Base-by-base conservation (phyloP, 805 yeast genomes). In the Metschnikowia amazonensis region DNA sequence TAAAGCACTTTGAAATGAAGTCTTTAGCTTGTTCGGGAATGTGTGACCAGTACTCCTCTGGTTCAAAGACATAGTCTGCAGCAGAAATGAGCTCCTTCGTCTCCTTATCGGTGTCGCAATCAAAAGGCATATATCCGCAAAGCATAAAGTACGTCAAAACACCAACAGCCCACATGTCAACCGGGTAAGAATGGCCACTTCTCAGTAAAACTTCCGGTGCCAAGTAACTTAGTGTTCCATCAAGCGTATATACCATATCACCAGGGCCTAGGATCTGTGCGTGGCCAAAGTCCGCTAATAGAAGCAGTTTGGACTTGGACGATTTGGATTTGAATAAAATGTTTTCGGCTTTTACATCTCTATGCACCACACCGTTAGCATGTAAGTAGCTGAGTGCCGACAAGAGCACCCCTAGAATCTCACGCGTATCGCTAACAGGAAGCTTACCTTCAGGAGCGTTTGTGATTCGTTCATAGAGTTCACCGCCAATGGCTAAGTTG, bases 131-230 rank as follows among this genome's bases (percentile, higher is more conserved):
- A 58, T 83, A 85, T 2, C 90, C 90, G 49, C 84, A 75, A 13
- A 82, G 71, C 75, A 84, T 75, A 55, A 84, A 84, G 60, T 84
- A 85, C 1, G 83, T 74, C 28, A 83, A 67, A 2, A 84, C 89
- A 2, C 90, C 92, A 23, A 84, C 68, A 0, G 90, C 85, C 92
- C 92, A 84, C 27, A 84, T 70, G 58, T 84, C 92, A 2, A 84
- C 83, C 2, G 78, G 74, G 50, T 66, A 71, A 21, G 77, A 76
- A 53, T 84, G 84, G n/a, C 80, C 80, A 41, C 75, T 67, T 13
- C 67, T 61, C 44, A 78, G 68, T 33, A 85, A 72, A 41, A 64
- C 61, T 57, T 84, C 90, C 1, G 92, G 92, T 0, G 90, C 84
- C 76, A 84, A 79, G 62, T 84, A 84, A 17, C 86, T 81, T 5